A percentile compares a stretch with the other conserved stretches of the same genome.
phyloP scores from a whole-genome alignment of 805 yeast species.

The Saccharomycopsis javanensis region DNA sequence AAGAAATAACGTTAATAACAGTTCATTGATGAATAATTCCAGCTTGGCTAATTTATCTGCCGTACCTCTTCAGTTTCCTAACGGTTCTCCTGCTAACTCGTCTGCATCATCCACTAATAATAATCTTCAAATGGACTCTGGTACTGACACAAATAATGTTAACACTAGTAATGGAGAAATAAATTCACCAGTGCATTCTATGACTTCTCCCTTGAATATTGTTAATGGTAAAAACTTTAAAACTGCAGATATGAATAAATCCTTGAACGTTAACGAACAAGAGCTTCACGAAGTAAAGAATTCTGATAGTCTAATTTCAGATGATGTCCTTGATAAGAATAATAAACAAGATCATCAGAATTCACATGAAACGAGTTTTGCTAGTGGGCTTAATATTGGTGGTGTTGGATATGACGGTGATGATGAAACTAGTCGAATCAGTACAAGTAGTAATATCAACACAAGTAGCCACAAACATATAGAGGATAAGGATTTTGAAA shows the following conservation, averaged over 20 bases:
- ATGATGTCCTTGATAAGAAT: neutral
- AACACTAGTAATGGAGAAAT: neutral
- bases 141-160: neutral
- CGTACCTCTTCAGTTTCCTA: neutral
- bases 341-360: neutral
- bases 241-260: neutral
- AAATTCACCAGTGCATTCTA: neutral
- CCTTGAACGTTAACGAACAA: neutral
- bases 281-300: neutral
- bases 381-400: neutral
- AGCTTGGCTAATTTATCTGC: neutral
- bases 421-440: neutral
- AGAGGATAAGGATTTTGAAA: neutral
- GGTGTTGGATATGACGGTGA: neutral
- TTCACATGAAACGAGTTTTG: neutral
- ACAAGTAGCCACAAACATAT: neutral
- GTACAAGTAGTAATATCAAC: neutral
- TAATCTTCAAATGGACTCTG: neutral
- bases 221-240: neutral
- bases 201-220: neutral
- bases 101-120: neutral
- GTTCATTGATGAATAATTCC: slow-evolving; percentile 1
- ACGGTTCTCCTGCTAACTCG: neutral
- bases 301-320: neutral
- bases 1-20: slow-evolving; percentile 8